Percentiles rank a stretch among this genome's conserved stretches.
Evolutionary conservation across 192 early-diverging fungal species (phyloP).

Genomic region (Coemansia sp.): DNA sequence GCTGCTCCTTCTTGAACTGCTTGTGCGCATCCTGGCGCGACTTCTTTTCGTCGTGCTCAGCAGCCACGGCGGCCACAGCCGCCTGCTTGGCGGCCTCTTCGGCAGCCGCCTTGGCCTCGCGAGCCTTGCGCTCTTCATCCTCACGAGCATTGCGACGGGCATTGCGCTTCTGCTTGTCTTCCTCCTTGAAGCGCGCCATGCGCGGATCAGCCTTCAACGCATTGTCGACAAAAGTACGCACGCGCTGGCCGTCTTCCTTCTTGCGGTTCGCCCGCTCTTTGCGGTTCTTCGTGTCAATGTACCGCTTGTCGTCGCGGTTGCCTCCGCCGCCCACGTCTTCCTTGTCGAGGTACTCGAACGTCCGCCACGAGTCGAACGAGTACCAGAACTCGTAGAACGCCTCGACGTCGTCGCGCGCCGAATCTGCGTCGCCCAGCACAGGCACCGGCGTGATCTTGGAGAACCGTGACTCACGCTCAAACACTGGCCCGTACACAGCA

Average conservation of each 20-base stretch:
- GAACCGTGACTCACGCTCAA: conserved; percentile 90
- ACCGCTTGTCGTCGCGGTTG: conserved; percentile 96
- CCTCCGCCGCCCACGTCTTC: conserved; percentile 87
- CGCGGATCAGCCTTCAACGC: conserved; percentile 87
- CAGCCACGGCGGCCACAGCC: conserved; percentile 58
- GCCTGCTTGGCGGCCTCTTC: conserved; percentile 62
- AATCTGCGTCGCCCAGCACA: conserved; percentile 66
- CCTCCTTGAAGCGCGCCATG: conserved; percentile 83
- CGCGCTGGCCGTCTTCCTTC: conserved; percentile 95
- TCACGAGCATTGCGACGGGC: conserved; percentile 89
- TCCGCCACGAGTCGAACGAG: conserved; percentile 94
- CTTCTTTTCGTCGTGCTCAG: conserved; percentile 77
- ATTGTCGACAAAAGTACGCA: conserved; percentile 81
- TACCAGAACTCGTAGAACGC: conserved; percentile 84
- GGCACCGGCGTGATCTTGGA: conserved; percentile 89
- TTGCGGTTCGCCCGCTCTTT: conserved; percentile 82
- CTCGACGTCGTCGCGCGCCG: conserved; percentile 68
- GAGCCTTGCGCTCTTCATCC: conserved; percentile 57
- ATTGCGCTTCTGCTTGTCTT: conserved; percentile 86
- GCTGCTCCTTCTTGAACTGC: conserved; percentile 88
- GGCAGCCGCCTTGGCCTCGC: conserved; percentile 55
- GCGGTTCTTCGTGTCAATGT: conserved; percentile 93
- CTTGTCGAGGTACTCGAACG: conserved; percentile 98
- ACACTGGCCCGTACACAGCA: conserved; percentile 70
- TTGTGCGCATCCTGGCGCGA: conserved; percentile 86